These are phyloP conservation scores for Emydomyces testavorans DNA, from an alignment of 2,329 filamentous ascomycete genomes.

Conservation along the genomic window DNA sequence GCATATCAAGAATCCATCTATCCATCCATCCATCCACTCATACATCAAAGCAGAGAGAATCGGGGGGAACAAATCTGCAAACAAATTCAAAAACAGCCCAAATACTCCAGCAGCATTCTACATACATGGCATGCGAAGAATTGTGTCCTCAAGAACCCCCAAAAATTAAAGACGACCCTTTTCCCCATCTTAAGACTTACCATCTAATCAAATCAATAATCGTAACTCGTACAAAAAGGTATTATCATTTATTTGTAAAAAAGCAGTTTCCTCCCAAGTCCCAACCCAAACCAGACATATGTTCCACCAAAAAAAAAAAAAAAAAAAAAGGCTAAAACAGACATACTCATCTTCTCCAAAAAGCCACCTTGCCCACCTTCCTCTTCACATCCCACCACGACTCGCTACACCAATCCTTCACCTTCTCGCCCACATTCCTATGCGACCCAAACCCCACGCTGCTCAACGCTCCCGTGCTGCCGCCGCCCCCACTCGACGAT, in stretches of 20 bases:
- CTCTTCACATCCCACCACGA: conserved; percentile 27
- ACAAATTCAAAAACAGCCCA: no score
- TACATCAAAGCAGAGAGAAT: no score
- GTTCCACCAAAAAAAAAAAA: conserved; percentile 1
- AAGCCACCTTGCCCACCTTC: conserved; percentile 28
- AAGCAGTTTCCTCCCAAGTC: neutral
- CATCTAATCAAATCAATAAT: neutral
- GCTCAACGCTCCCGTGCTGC: conserved; percentile 13
- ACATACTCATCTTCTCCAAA: conserved; percentile 29
- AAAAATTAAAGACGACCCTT: no score
- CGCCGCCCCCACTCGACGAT: conserved; percentile 8
- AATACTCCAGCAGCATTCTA: no score
- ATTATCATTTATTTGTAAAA: neutral
- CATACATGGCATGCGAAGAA: no score
- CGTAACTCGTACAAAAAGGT: conserved; percentile 3
- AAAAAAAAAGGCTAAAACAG: neutral
- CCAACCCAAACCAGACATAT: neutral
- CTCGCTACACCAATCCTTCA: conserved; percentile 29
- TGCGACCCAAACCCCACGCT: conserved; percentile 14
- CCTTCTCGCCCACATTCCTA: conserved; percentile 26
- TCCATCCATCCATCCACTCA: no score
- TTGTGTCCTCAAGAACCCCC: no score
- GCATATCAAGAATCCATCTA: no score
- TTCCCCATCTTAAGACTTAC: no score
- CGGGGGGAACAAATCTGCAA: no score